Evolutionary conservation across 1,139 yeast species (phyloP).

Genomic region (Geotrichum phurueaensis): DNA sequence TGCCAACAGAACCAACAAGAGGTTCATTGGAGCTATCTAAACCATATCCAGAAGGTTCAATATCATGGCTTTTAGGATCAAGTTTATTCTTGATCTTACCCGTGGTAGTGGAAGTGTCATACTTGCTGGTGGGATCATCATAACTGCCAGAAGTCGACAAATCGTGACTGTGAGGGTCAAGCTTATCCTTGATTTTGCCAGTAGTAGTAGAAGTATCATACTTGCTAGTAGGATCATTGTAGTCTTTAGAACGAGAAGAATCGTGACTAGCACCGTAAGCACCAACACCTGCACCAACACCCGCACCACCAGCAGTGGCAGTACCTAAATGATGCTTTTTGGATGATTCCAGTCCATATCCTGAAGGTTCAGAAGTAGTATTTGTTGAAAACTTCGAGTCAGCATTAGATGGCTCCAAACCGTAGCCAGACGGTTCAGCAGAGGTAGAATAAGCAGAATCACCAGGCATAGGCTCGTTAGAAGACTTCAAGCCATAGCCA

Average conservation of each 20-base stretch:
- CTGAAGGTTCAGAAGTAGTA: neutral
- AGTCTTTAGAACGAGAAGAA: neutral
- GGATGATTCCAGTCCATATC: neutral
- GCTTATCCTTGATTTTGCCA: neutral
- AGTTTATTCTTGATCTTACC: constrained; percentile 8
- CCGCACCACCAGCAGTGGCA: constrained; percentile 4
- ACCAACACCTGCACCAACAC: constrained; percentile 4
- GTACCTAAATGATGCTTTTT: neutral
- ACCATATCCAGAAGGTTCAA: neutral
- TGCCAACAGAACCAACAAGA: neutral
- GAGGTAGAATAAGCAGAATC: neutral
- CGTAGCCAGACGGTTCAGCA: neutral
- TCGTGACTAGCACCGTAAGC: constrained; percentile 3
- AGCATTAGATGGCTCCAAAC: neutral
- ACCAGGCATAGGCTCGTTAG: neutral
- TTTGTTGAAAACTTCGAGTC: neutral
- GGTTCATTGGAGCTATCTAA: neutral
- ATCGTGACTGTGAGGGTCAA: constrained; percentile 4
- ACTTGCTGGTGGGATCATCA: constrained; percentile 10
- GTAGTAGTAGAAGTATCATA: constrained; percentile 2
- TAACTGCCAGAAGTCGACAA: too few relatives aligned
- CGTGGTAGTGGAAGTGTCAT: constrained; percentile 7
- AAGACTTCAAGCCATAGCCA: neutral
- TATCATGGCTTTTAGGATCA: constrained; percentile 5
- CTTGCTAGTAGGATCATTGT: constrained; percentile 9